Evolutionary conservation across 768 basidiomycete species (phyloP), one percentile per base, ranked within the genome.

Genomic region (Candolleomyces eurysporus): DNA sequence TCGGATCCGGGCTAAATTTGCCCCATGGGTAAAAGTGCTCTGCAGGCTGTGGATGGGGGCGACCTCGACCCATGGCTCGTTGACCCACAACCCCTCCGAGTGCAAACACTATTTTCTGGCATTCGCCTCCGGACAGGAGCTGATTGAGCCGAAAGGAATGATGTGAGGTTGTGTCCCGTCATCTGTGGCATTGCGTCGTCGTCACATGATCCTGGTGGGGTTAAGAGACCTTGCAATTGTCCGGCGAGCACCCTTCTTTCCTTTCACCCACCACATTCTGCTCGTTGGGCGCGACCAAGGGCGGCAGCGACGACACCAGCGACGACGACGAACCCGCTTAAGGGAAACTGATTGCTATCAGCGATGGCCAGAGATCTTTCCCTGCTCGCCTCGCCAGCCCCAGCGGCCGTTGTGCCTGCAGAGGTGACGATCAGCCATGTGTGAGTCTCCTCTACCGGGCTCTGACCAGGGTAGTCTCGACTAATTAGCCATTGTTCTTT

Each of bases 341-440:
- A 43, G 45, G 16, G 19, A 61, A 49, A 32, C 32, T 32, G 30
- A 31, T 50, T 26, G 30, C 6, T 11, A 50, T 40, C 58, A 57
- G 64, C 71, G 66, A 86, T 86, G 84, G 76, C 83, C 53, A 78
- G 77, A 69, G 78, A 76, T 55, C 72, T 78, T 5, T 73, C 81
- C 5, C 56, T 82, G 61, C 70, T 86, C 63, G 73, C 76, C 0
- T 79, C 82, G 30, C 61, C 73, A 46, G 64, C 73, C 6, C 85
- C 84, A 16, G 76, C 76, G 0, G 71, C 72, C 19, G 71, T 81
- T 40, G 75, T 66, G 0, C 76, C 76, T 7, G 76, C 84, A 5
- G 69, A 72, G 13, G 80, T 88, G 5, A 75, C 75, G 19, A 88
- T 88, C 61, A 81, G 83, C 48, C 86, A 88, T 84, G 82, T 87